A percentile compares a stretch with the other conserved stretches of the same genome.
These are phyloP conservation scores for Camelina neglecta DNA, from an alignment of 345 rosid species.

Conservation along the genomic window DNA sequence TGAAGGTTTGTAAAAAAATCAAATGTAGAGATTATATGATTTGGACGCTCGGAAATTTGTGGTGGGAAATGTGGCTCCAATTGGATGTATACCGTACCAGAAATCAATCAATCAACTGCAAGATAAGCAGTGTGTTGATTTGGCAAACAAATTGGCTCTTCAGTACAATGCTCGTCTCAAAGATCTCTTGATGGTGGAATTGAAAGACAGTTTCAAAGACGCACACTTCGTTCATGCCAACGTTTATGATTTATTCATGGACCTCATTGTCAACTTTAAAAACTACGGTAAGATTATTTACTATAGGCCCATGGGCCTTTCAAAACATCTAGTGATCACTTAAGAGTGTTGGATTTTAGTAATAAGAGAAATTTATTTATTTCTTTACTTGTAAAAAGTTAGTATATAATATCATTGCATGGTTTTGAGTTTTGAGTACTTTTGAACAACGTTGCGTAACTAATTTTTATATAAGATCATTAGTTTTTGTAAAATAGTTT, in stretches of 20 bases:
- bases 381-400: no score
- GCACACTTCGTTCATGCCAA: constrained; percentile 74
- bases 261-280: constrained; percentile 76
- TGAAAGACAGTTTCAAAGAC: constrained; percentile 69
- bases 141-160: constrained; percentile 70
- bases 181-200: constrained; percentile 60
- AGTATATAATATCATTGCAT: not conserved
- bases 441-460: no score
- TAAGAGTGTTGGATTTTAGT: not conserved
- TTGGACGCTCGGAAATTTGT: constrained; percentile 88
- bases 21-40: constrained; percentile 68
- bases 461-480: no score
- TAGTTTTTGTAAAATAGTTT: no score
- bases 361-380: not conserved
- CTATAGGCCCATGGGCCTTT: constrained; percentile 4
- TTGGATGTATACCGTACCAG: constrained; percentile 95
- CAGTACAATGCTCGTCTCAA: constrained; percentile 73
- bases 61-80: constrained; percentile 87
- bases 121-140: constrained; percentile 71
- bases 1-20: not conserved
- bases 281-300: constrained; percentile 57
- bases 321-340: not conserved
- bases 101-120: constrained; percentile 67
- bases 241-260: constrained; percentile 85
- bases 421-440: no score